A percentile compares a stretch with the other conserved stretches of the same genome.
Conservation (phyloP, 345 rosid species). For the Excoecaria cochinchinensis region DNA sequence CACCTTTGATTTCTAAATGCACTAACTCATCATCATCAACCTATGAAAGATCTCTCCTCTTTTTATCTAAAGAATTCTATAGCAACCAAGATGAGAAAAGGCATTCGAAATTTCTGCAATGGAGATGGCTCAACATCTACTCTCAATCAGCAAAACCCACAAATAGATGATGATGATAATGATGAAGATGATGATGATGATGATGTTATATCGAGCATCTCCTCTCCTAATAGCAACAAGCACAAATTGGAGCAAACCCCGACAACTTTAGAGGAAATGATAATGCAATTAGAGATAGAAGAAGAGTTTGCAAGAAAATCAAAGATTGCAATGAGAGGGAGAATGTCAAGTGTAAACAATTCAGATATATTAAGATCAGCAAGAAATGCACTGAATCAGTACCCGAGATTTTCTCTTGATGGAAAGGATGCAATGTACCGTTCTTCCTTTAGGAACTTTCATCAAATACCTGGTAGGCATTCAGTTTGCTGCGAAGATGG, state of each 20-base stretch:
- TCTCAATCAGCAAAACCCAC: conserved; percentile 42
- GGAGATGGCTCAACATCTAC: conserved; percentile 72
- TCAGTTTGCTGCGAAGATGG: conserved; percentile 41
- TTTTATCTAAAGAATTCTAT: no score
- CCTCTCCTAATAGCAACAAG: no score
- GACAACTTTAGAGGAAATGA: conserved; percentile 79
- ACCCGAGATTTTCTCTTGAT: conserved; percentile 89
- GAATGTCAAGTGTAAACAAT: no score
- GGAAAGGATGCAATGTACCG: conserved; percentile 92
- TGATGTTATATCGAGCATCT: no score
- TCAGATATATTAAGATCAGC: conserved; percentile 66
- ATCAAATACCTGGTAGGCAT: conserved; percentile 30
- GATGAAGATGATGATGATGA: no score
- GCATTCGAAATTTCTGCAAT: conserved; percentile 55
- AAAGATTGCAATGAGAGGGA: conserved; percentile 22
- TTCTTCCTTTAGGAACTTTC: conserved; percentile 57
- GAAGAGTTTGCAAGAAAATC: conserved; percentile 62
- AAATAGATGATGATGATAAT: neutral
- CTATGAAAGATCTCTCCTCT: no score
- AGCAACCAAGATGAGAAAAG: conserved; percentile 60
- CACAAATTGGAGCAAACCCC: neutral
- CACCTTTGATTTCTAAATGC: conserved; percentile 14
- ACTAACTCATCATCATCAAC: conserved; percentile 53
- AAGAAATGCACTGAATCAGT: conserved; percentile 51
- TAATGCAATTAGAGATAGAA: conserved; percentile 72